Conservation (phyloP, 495 filamentous ascomycete genomes). For the Neurospora africana region DNA sequence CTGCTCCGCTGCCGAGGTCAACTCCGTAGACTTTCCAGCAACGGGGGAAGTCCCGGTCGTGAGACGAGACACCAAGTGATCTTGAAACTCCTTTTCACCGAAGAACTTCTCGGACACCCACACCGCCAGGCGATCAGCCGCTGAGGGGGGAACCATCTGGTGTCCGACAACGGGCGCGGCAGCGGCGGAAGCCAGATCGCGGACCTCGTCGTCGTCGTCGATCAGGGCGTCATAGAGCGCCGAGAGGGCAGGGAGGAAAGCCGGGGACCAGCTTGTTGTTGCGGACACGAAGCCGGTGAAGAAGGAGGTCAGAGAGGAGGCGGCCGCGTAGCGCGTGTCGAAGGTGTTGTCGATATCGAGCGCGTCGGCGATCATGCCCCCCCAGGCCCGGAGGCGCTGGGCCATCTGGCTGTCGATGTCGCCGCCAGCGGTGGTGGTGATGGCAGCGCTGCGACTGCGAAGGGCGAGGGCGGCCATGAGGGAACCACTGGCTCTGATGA, state of each 20-base stretch:
- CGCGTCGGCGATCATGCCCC: constrained; percentile 31
- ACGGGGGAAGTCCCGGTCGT: constrained; percentile 5
- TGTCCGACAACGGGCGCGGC: constrained; percentile 28
- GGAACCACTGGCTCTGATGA: constrained; percentile 33
- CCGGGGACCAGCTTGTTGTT: constrained; percentile 3
- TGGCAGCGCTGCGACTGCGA: background rate
- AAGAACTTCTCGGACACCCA: constrained; percentile 24
- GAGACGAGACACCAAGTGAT: constrained; percentile 25
- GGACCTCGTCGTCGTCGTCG: constrained; percentile 86
- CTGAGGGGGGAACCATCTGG: constrained; percentile 29
- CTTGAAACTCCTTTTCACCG: constrained; percentile 17
- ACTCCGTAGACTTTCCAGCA: constrained; percentile 1
- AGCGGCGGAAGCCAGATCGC: constrained; percentile 49
- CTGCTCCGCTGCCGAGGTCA: constrained; percentile 32
- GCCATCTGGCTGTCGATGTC: constrained; percentile 8
- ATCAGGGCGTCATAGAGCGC: constrained; percentile 51
- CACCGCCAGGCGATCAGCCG: constrained; percentile 24
- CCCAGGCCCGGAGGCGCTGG: constrained; percentile 27
- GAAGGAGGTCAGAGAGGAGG: constrained; percentile 27
- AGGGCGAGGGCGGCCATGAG: constrained; percentile 24
- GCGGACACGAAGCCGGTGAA: constrained; percentile 2
- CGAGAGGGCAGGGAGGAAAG: constrained; percentile 34
- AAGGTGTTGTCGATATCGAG: constrained; percentile 44
- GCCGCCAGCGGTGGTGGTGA: background rate
- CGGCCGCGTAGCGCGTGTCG: constrained; percentile 52